Conservation (phyloP, 139 green algal genomes). For the Chlorella sorokiniana region DNA sequence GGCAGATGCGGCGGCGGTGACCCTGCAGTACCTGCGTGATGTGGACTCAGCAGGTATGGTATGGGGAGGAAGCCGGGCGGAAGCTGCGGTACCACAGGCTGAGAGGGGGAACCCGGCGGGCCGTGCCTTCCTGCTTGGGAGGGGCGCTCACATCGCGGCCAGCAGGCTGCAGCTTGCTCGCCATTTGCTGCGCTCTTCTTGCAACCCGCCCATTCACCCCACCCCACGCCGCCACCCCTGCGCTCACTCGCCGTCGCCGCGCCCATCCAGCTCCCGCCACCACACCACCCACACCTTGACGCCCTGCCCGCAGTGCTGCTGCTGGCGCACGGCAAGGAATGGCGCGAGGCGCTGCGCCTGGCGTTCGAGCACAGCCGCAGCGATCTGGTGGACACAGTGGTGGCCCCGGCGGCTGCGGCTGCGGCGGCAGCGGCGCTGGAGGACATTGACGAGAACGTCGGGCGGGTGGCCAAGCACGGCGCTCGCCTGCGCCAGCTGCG, state of each 20-base stretch:
- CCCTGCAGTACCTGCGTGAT: conserved; percentile 58
- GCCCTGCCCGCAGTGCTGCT: conserved; percentile 50
- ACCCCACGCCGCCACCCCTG: not conserved
- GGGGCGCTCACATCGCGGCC: too few species aligned
- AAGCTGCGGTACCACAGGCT: not conserved
- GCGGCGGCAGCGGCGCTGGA: conserved; percentile 46
- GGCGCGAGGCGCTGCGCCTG: conserved; percentile 53
- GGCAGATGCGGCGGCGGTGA: conserved; percentile 70
- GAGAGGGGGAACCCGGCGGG: too few species aligned
- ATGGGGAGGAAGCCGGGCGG: not conserved
- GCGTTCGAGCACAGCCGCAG: conserved; percentile 26
- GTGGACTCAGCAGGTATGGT: conserved; percentile 17
- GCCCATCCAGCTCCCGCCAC: not conserved
- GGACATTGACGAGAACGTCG: conserved; percentile 60
- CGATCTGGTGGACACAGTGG: conserved; percentile 59
- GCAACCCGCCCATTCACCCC: too few species aligned
- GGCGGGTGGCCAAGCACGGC: conserved; percentile 78
- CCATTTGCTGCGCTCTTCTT: too few species aligned
- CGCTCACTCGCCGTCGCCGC: not conserved
- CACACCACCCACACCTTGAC: not conserved
- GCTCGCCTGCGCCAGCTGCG: conserved; percentile 72
- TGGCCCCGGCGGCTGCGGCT: conserved; percentile 55
- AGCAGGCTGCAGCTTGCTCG: not conserved
- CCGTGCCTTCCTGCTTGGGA: too few species aligned
- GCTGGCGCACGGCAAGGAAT: conserved; percentile 60